These are phyloP conservation scores for Boletus vinaceobasis DNA, from an alignment of 768 basidiomycete species.

Conservation along the genomic window DNA sequence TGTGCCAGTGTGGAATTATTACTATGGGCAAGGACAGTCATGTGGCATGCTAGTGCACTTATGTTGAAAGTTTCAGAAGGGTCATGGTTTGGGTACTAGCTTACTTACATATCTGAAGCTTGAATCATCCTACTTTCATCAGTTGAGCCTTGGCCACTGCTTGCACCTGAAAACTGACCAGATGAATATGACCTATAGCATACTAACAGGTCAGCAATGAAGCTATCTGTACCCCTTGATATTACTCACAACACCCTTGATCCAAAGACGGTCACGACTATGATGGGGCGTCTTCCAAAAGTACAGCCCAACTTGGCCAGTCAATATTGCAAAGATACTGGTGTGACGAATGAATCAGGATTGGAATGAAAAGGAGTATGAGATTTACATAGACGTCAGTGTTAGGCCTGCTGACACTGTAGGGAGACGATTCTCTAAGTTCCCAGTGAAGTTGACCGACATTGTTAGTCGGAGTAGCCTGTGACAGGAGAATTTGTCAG, in stretches of 20 bases:
- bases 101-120: slow-evolving; percentile 15
- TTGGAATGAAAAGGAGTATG: background rate
- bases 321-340: slow-evolving; percentile 22
- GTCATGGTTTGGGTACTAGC: too few relatives aligned
- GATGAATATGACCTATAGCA: slow-evolving; percentile 15
- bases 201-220: background rate
- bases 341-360: background rate
- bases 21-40: slow-evolving; percentile 7
- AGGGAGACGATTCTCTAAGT: background rate
- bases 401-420: slow-evolving; percentile 12
- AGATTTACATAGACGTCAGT: slow-evolving; percentile 10
- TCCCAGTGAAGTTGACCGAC: slow-evolving; percentile 1
- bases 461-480: background rate
- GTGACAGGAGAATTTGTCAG: background rate
- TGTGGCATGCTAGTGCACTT: slow-evolving; percentile 13
- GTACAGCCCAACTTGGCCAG: slow-evolving; percentile 22
- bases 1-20: background rate
- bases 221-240: too few relatives aligned
- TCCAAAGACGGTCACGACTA: slow-evolving; percentile 19
- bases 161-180: slow-evolving; percentile 15
- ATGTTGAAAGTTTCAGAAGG: too few relatives aligned
- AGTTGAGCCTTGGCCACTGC: background rate
- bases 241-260: slow-evolving; percentile 19
- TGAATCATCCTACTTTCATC: slow-evolving; percentile 18
- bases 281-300: slow-evolving; percentile 15